Conservation (phyloP, 257 asterid genomes). For the Linaria vulgaris region DNA sequence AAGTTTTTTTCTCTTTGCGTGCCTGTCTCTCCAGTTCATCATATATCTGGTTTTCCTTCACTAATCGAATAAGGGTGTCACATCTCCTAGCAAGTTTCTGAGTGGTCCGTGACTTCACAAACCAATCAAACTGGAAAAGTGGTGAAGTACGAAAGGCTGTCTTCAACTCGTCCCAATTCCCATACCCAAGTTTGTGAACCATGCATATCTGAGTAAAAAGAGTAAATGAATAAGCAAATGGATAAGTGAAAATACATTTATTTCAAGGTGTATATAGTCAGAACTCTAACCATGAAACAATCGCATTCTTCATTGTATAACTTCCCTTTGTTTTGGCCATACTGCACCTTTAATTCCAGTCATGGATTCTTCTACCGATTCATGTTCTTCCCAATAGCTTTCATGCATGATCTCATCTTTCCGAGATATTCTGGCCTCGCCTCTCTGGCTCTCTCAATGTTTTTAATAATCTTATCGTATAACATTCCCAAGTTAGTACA, state of each 20-base stretch:
- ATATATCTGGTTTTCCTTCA: slow-evolving; percentile 87
- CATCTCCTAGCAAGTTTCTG: slow-evolving; percentile 99
- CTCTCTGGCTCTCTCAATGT: slow-evolving; percentile 99
- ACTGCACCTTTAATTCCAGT: slow-evolving; percentile 89
- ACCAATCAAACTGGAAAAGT: slow-evolving; percentile 96
- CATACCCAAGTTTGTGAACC: slow-evolving; percentile 98
- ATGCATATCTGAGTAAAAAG: slow-evolving; percentile 67
- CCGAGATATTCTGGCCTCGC: slow-evolving; percentile 94
- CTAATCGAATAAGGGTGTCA: slow-evolving; percentile 83
- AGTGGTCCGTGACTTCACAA: slow-evolving; percentile 92
- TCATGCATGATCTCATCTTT: slow-evolving; percentile 99
- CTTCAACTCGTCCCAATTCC: slow-evolving; percentile 98
- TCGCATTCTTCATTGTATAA: slow-evolving; percentile 98
- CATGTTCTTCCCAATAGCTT: slow-evolving; percentile 89
- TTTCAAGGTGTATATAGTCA: neutral
- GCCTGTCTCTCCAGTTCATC: slow-evolving; percentile 98
- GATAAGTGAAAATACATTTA: neutral
- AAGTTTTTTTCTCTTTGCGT: slow-evolving; percentile 87
- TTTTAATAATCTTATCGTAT: slow-evolving; percentile 82
- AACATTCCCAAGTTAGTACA: slow-evolving; percentile 20
- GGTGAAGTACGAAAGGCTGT: slow-evolving; percentile 97
- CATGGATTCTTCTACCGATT: slow-evolving; percentile 97
- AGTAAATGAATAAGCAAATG: neutral
- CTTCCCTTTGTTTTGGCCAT: slow-evolving; percentile 99
- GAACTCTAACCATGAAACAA: slow-evolving; percentile 77